A percentile compares a stretch with the other conserved stretches of the same genome.
Evolutionary conservation across 2,329 filamentous ascomycete genomes (phyloP).

Genomic region (Pezicula carpinea): DNA sequence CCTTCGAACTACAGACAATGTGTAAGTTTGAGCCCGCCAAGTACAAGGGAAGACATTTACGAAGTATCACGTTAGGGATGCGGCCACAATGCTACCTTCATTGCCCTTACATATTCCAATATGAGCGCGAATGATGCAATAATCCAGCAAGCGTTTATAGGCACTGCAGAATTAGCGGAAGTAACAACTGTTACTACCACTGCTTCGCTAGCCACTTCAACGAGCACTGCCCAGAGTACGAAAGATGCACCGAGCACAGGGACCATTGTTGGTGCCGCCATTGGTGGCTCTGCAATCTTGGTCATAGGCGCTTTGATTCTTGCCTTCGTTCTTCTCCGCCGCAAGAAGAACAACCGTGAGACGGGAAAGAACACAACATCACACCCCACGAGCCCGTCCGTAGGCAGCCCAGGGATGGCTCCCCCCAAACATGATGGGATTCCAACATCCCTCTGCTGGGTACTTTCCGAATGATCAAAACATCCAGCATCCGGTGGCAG

Average conservation of each 20-base stretch:
- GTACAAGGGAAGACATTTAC: no score
- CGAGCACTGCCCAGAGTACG: background rate
- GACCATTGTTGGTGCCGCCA: background rate
- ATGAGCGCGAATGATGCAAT: slow-evolving; percentile 4
- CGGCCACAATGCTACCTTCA: slow-evolving; percentile 5
- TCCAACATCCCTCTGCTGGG: background rate
- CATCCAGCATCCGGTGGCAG: background rate
- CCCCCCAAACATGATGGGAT: background rate
- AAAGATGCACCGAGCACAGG: background rate
- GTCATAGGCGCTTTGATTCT: background rate
- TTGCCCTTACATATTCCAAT: slow-evolving; percentile 3
- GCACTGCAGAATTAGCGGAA: background rate
- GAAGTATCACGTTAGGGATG: slow-evolving; percentile 1
- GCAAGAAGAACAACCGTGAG: background rate
- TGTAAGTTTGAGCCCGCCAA: background rate
- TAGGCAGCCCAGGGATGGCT: background rate
- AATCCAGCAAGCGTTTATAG: slow-evolving; percentile 7
- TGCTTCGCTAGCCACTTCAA: background rate
- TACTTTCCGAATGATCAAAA: background rate
- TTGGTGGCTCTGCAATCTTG: background rate
- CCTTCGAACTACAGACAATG: slow-evolving; percentile 8
- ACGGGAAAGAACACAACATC: background rate
- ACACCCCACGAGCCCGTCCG: background rate
- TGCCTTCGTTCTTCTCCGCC: background rate
- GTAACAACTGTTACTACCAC: background rate